Evolutionary conservation across 2,329 filamentous ascomycete genomes (phyloP).

Genomic region (Lachnellula occidentalis): DNA sequence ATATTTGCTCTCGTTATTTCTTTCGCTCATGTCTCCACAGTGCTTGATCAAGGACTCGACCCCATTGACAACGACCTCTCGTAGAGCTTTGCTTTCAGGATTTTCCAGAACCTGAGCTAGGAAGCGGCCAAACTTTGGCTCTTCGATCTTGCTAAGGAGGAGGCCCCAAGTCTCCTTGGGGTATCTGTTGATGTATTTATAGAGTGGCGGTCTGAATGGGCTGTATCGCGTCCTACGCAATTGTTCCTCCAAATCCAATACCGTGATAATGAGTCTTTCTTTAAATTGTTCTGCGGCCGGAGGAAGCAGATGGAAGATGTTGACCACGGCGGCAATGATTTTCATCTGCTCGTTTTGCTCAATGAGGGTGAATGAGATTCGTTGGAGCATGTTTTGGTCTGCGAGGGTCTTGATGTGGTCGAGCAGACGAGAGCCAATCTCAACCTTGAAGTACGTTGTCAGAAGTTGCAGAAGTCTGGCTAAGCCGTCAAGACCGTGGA

Average conservation of each 20-base stretch:
- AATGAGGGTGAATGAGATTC: slow-evolving; percentile 89
- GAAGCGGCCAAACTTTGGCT: slow-evolving; percentile 84
- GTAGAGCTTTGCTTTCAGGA: slow-evolving; percentile 65
- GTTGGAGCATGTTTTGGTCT: slow-evolving; percentile 72
- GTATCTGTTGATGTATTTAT: slow-evolving; percentile 91
- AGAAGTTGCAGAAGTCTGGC: slow-evolving; percentile 83
- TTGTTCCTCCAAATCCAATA: slow-evolving; percentile 81
- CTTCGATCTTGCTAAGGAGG: slow-evolving; percentile 72
- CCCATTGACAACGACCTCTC: slow-evolving; percentile 69
- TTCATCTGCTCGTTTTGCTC: slow-evolving; percentile 93
- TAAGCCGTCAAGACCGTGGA: slow-evolving; percentile 85
- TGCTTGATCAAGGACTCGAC: slow-evolving; percentile 65
- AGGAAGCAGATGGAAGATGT: slow-evolving; percentile 95
- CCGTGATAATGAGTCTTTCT: slow-evolving; percentile 79
- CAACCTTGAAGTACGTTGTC: slow-evolving; percentile 98
- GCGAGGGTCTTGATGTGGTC: slow-evolving; percentile 92
- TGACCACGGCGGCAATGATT: slow-evolving; percentile 88
- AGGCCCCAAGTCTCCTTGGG: slow-evolving; percentile 80
- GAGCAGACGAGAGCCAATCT: slow-evolving; percentile 87
- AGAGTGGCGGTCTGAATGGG: slow-evolving; percentile 83
- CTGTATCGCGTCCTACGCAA: slow-evolving; percentile 83
- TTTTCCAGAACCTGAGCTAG: slow-evolving; percentile 81
- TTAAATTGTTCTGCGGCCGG: slow-evolving; percentile 87
- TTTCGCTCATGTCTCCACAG: slow-evolving; percentile 56
- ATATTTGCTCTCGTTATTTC: slow-evolving; percentile 63